Base-by-base conservation (phyloP, 768 basidiomycete species). In the Stropharia rugosoannulata region DNA sequence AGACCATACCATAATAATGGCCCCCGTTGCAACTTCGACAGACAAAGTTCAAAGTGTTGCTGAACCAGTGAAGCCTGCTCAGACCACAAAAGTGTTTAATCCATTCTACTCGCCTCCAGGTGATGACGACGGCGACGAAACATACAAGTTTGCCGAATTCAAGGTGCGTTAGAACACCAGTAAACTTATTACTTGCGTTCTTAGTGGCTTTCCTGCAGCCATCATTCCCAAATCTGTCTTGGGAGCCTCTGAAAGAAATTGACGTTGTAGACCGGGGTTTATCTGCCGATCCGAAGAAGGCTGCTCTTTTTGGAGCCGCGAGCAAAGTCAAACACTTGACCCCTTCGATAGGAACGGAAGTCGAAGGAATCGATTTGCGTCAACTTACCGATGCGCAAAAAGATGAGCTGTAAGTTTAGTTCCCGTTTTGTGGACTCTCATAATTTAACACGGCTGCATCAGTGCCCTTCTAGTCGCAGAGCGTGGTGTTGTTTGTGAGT, bases 381-480 rank as follows among this genome's bases (percentile, higher is more conserved):
- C 83, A 88, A 62, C 74, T 92, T 8, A 77, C 84, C 2, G 74
- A 79, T 54, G 56, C 72, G 27, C 89, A 93, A 68, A 92, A 89
- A 71, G 88, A 93, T 64, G 90, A 93, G 63, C 75, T 92, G 88
- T 90, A 60, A 60, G 83, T 70, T 42, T 1, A 2, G 40, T 41
- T 27, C 42, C 37, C 39, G 16, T 47, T 18, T n/a, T 16, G 27
- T 10, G 0, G 11, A 18, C 1, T 11, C 19, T 22, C 41, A 49
- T 46, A 27, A 6, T 37, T 51, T 11, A 61, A 54, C 48, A 11
- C 29, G 29, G 8, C n/a, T 49, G 11, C 5, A 25, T 58, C 60
- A 88, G 89, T 3, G 87, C 89, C 4, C 71, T 93, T 13, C 77
- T 93, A 37, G 79, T 86, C 45, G 90, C 85, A 1, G 89, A 92